Percentiles rank a stretch among this genome's conserved stretches.
phyloP scores from a whole-genome alignment of 441 rosid genomes.

The Bruguiera hainesii region DNA sequence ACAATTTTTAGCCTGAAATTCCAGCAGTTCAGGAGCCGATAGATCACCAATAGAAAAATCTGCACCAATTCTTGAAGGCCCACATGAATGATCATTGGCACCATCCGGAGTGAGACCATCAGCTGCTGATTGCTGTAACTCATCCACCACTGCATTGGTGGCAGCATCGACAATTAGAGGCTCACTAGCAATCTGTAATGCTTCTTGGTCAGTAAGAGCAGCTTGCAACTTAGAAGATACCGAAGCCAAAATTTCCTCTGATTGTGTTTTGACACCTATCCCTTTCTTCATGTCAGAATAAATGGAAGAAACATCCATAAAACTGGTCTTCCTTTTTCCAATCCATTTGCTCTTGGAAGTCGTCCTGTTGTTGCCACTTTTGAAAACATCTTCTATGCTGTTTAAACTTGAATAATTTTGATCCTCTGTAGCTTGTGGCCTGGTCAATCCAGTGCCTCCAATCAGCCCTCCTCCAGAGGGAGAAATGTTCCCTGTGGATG shows the following conservation, averaged over 20 bases:
- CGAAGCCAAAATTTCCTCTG: slow-evolving; percentile 6
- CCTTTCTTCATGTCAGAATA: not conserved
- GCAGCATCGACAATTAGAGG: not conserved
- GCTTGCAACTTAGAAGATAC: not conserved
- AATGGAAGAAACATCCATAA: slow-evolving; percentile 2
- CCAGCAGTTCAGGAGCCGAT: slow-evolving; percentile 5
- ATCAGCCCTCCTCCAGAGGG: slow-evolving; percentile 2
- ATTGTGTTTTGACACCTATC: not conserved
- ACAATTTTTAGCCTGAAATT: slow-evolving; percentile 1
- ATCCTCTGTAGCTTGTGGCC: slow-evolving; percentile 23
- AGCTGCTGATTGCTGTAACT: slow-evolving; percentile 12
- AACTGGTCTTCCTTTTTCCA: slow-evolving; percentile 5
- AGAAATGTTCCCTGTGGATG: slow-evolving; percentile 14
- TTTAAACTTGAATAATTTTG: slow-evolving; percentile 6
- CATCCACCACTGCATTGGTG: slow-evolving; percentile 2
- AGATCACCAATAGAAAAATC: slow-evolving; percentile 15
- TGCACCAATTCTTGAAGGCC: slow-evolving; percentile 2
- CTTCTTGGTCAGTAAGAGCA: slow-evolving; percentile 5
- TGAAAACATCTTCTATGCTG: slow-evolving; percentile 5
- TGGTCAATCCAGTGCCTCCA: slow-evolving; percentile 18
- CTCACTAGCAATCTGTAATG: not conserved
- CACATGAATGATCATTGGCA: slow-evolving; percentile 9
- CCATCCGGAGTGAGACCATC: slow-evolving; percentile 5
- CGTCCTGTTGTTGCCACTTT: slow-evolving; percentile 14
- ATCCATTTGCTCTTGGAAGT: not conserved